Conservation (phyloP, 129 eudicot species). For the Artemisia annua region DNA sequence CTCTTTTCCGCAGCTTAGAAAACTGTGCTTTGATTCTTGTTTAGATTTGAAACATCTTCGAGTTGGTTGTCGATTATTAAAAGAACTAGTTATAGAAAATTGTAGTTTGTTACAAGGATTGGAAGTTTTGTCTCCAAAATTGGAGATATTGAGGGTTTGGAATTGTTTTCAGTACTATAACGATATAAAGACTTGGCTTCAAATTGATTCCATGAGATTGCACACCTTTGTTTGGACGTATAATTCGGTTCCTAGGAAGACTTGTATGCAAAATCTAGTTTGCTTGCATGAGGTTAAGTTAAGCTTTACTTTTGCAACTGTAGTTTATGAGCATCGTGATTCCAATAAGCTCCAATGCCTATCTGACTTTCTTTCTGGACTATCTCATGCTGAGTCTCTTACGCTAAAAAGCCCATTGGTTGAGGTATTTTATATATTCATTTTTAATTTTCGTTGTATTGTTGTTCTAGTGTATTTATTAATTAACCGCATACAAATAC, state of each 20-base stretch:
- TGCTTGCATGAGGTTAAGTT: constrained; percentile 51
- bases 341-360: constrained; percentile 34
- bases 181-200: constrained; percentile 29
- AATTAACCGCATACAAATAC: no score
- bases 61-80: constrained; percentile 41
- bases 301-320: constrained; percentile 30
- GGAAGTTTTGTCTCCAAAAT: constrained; percentile 44
- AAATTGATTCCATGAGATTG: constrained; percentile 51
- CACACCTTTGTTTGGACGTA: constrained; percentile 42
- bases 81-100: constrained; percentile 43
- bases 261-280: constrained; percentile 33
- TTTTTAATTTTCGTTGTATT: neutral
- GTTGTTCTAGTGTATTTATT: neutral
- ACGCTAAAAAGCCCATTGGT: constrained; percentile 42
- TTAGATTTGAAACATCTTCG: constrained; percentile 42
- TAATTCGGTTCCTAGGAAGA: constrained; percentile 42
- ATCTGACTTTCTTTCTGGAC: constrained; percentile 50
- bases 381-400: constrained; percentile 43
- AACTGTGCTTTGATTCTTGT: constrained; percentile 43
- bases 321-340: constrained; percentile 26
- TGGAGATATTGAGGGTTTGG: constrained; percentile 45
- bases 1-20: constrained; percentile 58
- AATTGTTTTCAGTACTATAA: constrained; percentile 40
- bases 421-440: constrained; percentile 39
- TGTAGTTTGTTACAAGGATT: constrained; percentile 50